Evolutionary conservation across 768 basidiomycete species (phyloP), one percentile per base, ranked within the genome.

Genomic region (Leccinellum rugosiceps): DNA sequence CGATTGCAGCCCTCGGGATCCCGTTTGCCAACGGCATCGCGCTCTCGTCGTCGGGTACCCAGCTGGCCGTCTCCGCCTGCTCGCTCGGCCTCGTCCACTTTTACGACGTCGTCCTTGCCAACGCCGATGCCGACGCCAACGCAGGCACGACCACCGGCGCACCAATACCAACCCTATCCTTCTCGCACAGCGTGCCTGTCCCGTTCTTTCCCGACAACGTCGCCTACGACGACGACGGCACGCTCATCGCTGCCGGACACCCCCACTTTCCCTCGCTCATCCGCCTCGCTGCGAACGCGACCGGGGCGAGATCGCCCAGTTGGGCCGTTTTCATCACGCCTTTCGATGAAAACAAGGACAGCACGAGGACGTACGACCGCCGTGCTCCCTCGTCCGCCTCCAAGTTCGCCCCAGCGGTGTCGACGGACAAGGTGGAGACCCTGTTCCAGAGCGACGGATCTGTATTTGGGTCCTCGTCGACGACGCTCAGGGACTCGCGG

Each of bases 371-470:
- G 23, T 81, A 75, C 51, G 83, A 85, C 55, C 31, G 50, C 4
- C 68, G 73, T 8, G 83, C 82, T 4, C 83, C 84, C 0, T 65
- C 81, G 38, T 77, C 86, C 0, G 77, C 76, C 34, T 75, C 68
- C 55, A 67, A 65, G 46, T 77, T 80, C 47, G 76, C 79, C 1
- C 66, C 76, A 1, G 63, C 66, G 15, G 66, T 73, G 26, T 60
- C 58, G 10, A 73, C 72, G 2, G 74, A 79, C 62, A 75, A 77
- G 32, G 54, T 88, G 30, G 75, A 79, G 63, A 88, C 88, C 0
- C 60, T 90, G n/a, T 90, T 87, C 73, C 88, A 87, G 72, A 90
- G 88, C 62, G 76, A 84, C 58, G 88, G 88, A n/a, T 74, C 77
- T 4, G 78, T 78, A 6, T 86, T 87, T 63, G 76, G 79, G 14